Conservation (phyloP, 2,329 filamentous ascomycete genomes). For the Fusarium sterilihyphosum region DNA sequence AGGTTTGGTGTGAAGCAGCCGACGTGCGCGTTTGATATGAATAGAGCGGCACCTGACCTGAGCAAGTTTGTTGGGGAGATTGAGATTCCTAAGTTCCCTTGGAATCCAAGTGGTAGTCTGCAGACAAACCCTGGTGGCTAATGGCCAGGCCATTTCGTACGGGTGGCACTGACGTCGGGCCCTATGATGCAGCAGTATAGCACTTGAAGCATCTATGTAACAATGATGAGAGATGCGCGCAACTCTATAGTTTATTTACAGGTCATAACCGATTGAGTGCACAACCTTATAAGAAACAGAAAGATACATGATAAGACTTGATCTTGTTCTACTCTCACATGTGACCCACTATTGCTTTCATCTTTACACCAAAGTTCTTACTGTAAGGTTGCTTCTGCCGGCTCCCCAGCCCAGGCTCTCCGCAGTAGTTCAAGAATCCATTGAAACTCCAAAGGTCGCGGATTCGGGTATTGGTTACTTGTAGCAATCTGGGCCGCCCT, state of each 20-base stretch:
- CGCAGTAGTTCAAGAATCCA: background rate
- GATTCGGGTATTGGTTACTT: background rate
- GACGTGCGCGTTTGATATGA: constrained; percentile 21
- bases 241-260: accelerated
- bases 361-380: too few relatives aligned
- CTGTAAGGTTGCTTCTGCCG: background rate
- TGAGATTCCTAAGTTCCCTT: constrained; percentile 27
- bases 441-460: background rate
- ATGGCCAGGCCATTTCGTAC: background rate
- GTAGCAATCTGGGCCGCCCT: background rate
- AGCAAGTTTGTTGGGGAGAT: constrained; percentile 26
- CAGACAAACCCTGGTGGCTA: constrained; percentile 33
- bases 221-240: background rate
- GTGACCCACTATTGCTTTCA: too few relatives aligned
- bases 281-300: background rate
- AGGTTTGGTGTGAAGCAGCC: constrained; percentile 26
- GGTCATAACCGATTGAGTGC: accelerated
- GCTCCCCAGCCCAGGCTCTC: background rate
- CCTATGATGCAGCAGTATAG: background rate
- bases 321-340: background rate
- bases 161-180: accelerated
- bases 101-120: constrained; percentile 29
- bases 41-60: background rate
- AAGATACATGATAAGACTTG: too few relatives aligned
- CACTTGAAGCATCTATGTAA: accelerated